Evolutionary conservation across 2,329 filamentous ascomycete species (phyloP).

Genomic region (Diaporthe sp.): DNA sequence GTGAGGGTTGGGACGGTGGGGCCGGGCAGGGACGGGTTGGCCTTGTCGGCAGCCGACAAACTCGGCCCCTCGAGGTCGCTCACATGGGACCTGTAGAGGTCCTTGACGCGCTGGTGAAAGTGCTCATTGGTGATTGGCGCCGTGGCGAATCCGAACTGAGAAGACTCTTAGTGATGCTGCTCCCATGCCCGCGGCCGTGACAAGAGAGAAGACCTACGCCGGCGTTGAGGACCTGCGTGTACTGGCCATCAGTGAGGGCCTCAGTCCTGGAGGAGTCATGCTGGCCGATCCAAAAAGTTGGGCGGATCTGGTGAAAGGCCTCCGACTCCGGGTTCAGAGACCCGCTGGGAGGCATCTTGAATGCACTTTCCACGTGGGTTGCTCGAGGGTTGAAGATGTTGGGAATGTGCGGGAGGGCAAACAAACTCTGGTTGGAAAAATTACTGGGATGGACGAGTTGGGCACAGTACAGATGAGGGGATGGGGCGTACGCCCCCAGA

Average conservation of each 20-base stretch:
- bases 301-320: constrained; percentile 45
- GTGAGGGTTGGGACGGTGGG: constrained; percentile 76
- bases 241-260: constrained; percentile 71
- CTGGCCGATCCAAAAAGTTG: constrained; percentile 76
- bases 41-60: constrained; percentile 49
- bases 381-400: constrained; percentile 21
- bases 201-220: constrained; percentile 64
- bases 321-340: constrained; percentile 43
- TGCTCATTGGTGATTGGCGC: constrained; percentile 80
- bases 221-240: constrained; percentile 74
- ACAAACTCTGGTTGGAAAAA: constrained; percentile 32
- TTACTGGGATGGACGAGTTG: constrained; percentile 5
- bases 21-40: constrained; percentile 60
- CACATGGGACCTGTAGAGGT: constrained; percentile 68
- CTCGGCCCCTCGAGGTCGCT: constrained; percentile 50
- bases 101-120: constrained; percentile 76
- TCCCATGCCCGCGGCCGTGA: constrained; percentile 21
- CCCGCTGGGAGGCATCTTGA: constrained; percentile 37
- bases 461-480: constrained; percentile 6
- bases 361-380: constrained; percentile 5
- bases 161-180: not conserved
- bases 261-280: constrained; percentile 74
- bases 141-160: constrained; percentile 82
- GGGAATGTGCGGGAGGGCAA: not conserved
- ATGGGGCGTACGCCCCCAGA: not conserved